Evolutionary conservation across 768 basidiomycete species (phyloP), one percentile per base, ranked within the genome.

Genomic region (Artomyces pyxidatus): DNA sequence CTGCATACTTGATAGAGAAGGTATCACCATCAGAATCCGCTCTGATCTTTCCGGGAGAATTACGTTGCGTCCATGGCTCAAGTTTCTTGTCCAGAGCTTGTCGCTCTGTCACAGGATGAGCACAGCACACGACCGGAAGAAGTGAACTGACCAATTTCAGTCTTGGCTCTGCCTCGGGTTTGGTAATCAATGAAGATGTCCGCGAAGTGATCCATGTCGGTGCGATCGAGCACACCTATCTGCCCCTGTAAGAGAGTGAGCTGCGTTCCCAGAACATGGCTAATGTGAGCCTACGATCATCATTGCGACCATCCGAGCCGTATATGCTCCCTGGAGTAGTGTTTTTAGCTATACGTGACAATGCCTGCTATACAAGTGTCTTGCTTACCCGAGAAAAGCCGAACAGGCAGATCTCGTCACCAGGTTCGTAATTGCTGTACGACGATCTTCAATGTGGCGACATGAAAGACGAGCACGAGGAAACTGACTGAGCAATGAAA

Each of bases 361-460:
- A 9, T 38, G 27, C 28, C 32, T 19, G 6, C n/a, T 16, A 28
- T 29, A 12, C 22, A 19, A 9, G 22, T 10, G 29, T n/a, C 9
- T 16, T n/a, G n/a, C 74, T 51, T 59, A 83, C 83, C 60, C 85
- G 71, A 14, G 84, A 86, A 63, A 87, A 87, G 6, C 85, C 85
- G 62, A 88, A 88, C 25, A 86, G 70, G 61, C 82, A 87, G 12
- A 88, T 80, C 85, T 88, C 85, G 63, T 88, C 85, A 42, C 83
- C 85, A 14, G 78, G 78, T 42, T 65, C 67, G 55, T 80, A 88
- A 54, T 88, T 88, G 53, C 85, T 88, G 52, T 37, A 35, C n/a
- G n/a, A 12, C 32, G 49, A 21, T 28, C 28, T 9, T 39, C 39
- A 9, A 44, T 22, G 16, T 25, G 19, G 28, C 6, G 22, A 29